Base-by-base conservation (phyloP, 257 asterid genomes). In the Scutellaria baicalensis region DNA sequence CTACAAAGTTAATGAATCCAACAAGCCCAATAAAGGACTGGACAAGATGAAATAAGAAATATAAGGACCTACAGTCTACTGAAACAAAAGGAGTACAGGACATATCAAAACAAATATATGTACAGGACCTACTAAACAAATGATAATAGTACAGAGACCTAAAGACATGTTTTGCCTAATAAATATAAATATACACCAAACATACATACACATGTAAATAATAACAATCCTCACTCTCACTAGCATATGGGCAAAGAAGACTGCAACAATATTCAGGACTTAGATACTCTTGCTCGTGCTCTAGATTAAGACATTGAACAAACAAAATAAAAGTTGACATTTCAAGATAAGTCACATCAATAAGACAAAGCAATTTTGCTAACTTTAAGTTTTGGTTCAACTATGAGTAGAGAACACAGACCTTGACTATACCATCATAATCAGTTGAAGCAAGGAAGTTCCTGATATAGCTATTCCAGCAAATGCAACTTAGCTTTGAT, bases 381-480 rank as follows among this genome's bases (percentile, higher is more conserved):
- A 58, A 36, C 36, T 49, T 16, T 20, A 64, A n/a, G 55, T 27
- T 2, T 0, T 54, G 17, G 8, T 10, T 67, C 17, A 66, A 64
- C 52, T 43, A 36, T 4, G 66, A 72, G 77, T 6, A 59, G 60
- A 62, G 68, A 63, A 61, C 3, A 59, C 78, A 51, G 42, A 85
- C 88, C 86, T 80, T 82, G 68, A 85, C 95, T 33, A 80, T 79
- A 71, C 99, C 97, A 78, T 91, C 97, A 73, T 94, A 94, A 82
- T 94, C 97, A 36, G 96, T 85, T 5, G 97, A 86, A 60, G 98
- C 98, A 63, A 94, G 83, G 89, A 89, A 85, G 84, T 94, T 94
- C 78, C 93, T 82, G 83, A 91, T 88, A 75, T 94, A 94, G 82
- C 85, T 83, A 75, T 94, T 94, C 99, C 99, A 94, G 84, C 88